phyloP scores from a whole-genome alignment of 768 basidiomycete species.

The Boletus sensibilis region DNA sequence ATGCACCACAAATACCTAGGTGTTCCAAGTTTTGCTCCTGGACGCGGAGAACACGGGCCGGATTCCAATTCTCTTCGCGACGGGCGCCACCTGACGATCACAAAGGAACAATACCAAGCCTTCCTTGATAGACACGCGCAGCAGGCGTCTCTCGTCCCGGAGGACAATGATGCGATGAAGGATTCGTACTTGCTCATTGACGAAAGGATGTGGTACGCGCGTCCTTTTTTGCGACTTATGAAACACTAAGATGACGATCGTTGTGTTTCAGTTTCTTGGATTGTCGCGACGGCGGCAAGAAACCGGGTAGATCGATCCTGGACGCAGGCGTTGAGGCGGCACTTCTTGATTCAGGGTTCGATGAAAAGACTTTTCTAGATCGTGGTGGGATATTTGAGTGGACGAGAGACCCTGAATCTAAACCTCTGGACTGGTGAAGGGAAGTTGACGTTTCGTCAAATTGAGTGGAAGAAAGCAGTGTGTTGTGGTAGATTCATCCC shows the following conservation, averaged over 20 bases:
- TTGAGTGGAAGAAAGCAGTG: background rate
- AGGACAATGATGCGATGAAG: constrained; percentile 39
- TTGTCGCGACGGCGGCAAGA: constrained; percentile 33
- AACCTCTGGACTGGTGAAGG: constrained; percentile 11
- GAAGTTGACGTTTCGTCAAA: background rate
- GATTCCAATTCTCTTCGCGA: constrained; percentile 29
- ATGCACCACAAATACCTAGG: constrained; percentile 22
- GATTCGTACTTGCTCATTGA: constrained; percentile 39
- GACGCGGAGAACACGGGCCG: constrained; percentile 31
- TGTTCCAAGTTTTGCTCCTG: constrained; percentile 32
- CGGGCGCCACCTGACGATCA: constrained; percentile 28
- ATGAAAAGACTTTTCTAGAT: constrained; percentile 11
- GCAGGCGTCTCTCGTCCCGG: constrained; percentile 33
- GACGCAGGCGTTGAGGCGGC: constrained; percentile 17
- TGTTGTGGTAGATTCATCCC: background rate
- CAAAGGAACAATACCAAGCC: constrained; percentile 32
- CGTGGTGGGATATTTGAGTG: constrained; percentile 9
- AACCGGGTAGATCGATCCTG: constrained; percentile 14
- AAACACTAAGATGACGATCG: background rate
- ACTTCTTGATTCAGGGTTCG: constrained; percentile 15
- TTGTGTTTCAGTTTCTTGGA: constrained; percentile 28
- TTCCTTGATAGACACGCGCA: constrained; percentile 33
- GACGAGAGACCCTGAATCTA: background rate
- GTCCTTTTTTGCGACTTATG: background rate
- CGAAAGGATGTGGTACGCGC: constrained; percentile 35